Evolutionary conservation across 306 rosid genomes (phyloP), one percentile per base, ranked within the genome.

Genomic region (Inga laurina): DNA sequence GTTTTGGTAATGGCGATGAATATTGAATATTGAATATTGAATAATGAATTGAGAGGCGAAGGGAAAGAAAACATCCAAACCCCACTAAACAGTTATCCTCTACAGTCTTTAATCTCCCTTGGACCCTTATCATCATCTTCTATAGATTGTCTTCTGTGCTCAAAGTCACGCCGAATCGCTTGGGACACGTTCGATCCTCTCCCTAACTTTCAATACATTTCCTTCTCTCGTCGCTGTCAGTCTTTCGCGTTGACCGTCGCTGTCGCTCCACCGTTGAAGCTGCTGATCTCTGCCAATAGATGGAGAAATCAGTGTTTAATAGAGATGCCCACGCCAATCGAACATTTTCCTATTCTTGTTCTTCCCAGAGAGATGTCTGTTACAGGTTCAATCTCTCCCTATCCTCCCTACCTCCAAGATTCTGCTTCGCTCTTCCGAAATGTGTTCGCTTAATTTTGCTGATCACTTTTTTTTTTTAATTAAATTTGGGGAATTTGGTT

Each of bases 361-460:
- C 90, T 81, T 90, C 97, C 74, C 92, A 70, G 41, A 83, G 97
- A 65, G 98, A 93, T 86, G 98, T 96, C 82, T 84, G 69, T 86
- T 96, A 96, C 96, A 96, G 99, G 97, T 93, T 52, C 83, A 22
- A 8, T 21, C 64, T n/a, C 64, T 57, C 10, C 64, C 71, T 61
- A 64, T 72, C 24, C 76, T 67, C 69, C 30, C 78, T 86, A 67
- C 68, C 82, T 39, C 84, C 39, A 54, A 62, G 7, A 7, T 79
- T 51, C 14, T 22, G 71, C 34, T 76, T 59, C 43, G 32, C 32
- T 54, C 45, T 54, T 16, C 59, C 59, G 7, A 39, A 7, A 48
- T 1, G 8, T 61, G 34, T 21, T 21, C 44, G 45, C n/a, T 39
- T 7, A 52, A 41, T 66, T 67, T 57, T 57, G 6, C 22, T 32